Percentiles rank a stretch among this genome's conserved stretches.
Evolutionary conservation across 2,329 filamentous ascomycete genomes (phyloP).

Genomic region (Nemania serpens): DNA sequence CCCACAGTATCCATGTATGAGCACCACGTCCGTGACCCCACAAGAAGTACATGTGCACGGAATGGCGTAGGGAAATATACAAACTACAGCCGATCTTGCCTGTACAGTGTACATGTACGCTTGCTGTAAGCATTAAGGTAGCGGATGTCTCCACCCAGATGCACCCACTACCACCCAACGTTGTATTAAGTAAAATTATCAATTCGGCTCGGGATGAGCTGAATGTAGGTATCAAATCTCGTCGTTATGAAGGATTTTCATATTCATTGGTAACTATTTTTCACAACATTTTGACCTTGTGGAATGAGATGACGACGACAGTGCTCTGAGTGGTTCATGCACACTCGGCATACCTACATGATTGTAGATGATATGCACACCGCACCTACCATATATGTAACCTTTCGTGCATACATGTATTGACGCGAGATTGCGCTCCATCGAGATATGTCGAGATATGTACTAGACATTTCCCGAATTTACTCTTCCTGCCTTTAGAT

Average conservation of each 20-base stretch:
- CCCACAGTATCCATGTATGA: constrained; percentile 1
- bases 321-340: neutral
- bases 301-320: neutral
- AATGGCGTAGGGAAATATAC: too few relatives aligned
- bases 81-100: neutral
- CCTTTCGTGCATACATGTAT: too few relatives aligned
- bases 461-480: too few relatives aligned
- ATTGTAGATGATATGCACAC: too few relatives aligned
- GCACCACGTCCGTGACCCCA: neutral
- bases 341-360: too few relatives aligned
- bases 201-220: constrained; percentile 6
- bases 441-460: too few relatives aligned
- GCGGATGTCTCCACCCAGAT: neutral
- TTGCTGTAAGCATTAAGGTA: neutral
- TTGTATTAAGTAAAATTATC: neutral
- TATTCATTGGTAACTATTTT: neutral
- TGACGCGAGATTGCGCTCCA: too few relatives aligned
- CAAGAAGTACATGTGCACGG: too few relatives aligned
- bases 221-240: neutral
- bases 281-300: neutral
- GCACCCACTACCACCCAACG: constrained; percentile 18
- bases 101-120: neutral
- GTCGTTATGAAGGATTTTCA: neutral
- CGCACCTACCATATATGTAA: too few relatives aligned
- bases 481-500: too few relatives aligned